phyloP scores from a whole-genome alignment of 768 basidiomycete species.

The Suillus luteus region DNA sequence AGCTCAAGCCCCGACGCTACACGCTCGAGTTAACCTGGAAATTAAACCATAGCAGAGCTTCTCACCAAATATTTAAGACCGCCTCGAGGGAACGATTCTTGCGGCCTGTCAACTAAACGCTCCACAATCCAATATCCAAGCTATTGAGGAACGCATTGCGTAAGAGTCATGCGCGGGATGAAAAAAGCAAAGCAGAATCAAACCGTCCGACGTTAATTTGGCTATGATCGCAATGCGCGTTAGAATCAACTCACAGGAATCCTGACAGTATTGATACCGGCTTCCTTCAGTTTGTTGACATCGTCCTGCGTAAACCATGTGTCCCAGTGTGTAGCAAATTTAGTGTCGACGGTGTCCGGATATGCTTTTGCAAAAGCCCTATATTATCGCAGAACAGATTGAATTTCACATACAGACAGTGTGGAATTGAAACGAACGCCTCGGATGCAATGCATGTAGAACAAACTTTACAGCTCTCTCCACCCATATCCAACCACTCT shows the following conservation, averaged over 20 bases:
- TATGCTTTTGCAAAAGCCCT: too few species aligned
- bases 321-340: too few species aligned
- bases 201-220: not conserved
- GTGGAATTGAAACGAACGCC: conserved; percentile 44
- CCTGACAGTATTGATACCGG: too few species aligned
- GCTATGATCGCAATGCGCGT: not conserved
- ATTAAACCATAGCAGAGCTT: not conserved
- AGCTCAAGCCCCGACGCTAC: conserved; percentile 62
- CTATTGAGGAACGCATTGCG: conserved; percentile 33
- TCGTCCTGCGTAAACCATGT: too few species aligned
- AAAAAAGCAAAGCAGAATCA: not conserved
- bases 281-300: too few species aligned
- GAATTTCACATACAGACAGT: too few species aligned
- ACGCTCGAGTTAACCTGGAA: not conserved
- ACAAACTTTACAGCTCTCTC: conserved; percentile 59
- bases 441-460: conserved; percentile 65
- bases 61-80: conserved; percentile 43
- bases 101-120: conserved; percentile 58
- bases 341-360: too few species aligned
- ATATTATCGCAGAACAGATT: too few species aligned
- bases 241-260: too few species aligned
- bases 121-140: conserved; percentile 86
- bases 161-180: too few species aligned
- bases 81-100: conserved; percentile 69
- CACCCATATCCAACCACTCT: conserved; percentile 80